phyloP scores from a whole-genome alignment of 2,329 filamentous ascomycete species.

The Cyclaneusma minus region DNA sequence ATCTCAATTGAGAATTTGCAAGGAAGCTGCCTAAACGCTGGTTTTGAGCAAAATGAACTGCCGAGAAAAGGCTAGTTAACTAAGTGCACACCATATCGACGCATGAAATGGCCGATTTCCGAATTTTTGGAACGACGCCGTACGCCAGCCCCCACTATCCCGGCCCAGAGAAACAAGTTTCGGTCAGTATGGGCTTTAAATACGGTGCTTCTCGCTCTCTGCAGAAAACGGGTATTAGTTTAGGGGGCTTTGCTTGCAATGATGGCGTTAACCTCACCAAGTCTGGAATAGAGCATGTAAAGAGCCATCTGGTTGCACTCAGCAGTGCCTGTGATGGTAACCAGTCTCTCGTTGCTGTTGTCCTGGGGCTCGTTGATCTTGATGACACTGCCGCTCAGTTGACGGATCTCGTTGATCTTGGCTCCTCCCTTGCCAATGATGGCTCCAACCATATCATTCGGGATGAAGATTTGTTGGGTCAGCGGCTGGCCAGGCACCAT shows the following conservation, averaged over 20 bases:
- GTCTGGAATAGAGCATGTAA: constrained; percentile 96
- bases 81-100: no score
- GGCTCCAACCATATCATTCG: constrained; percentile 98
- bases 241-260: constrained; percentile 8
- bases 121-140: no score
- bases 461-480: constrained; percentile 97
- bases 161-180: constrained; percentile 2
- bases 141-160: no score
- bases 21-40: no score
- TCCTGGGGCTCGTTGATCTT: constrained; percentile 99
- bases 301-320: constrained; percentile 99
- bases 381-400: constrained; percentile 93
- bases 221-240: no score
- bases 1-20: no score
- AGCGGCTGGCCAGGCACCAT: constrained; percentile 69
- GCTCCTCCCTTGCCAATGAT: constrained; percentile 98
- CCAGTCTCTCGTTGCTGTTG: constrained; percentile 94
- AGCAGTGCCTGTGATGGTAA: constrained; percentile 93
- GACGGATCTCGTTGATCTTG: constrained; percentile 98
- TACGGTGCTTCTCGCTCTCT: constrained; percentile 68
- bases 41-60: no score
- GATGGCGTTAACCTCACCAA: constrained; percentile 44
- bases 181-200: constrained; percentile 24
- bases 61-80: no score
- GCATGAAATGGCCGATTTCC: no score